phyloP scores from a whole-genome alignment of 208 protist genomes.

The Crithidia mellificae region DNA sequence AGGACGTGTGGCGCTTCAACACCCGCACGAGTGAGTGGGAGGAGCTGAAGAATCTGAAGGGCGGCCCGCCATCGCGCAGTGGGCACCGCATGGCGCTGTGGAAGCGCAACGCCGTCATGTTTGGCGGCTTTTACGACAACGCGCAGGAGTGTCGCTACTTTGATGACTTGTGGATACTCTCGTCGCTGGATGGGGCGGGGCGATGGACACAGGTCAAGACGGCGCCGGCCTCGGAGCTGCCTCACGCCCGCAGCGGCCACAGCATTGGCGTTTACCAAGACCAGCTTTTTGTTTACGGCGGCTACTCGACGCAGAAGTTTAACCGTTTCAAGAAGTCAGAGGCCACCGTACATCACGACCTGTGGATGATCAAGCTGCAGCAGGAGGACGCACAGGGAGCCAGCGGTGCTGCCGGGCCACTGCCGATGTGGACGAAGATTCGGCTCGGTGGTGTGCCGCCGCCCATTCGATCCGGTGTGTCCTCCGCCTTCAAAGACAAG shows the following conservation, averaged over 20 bases:
- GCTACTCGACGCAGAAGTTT: constrained; percentile 87
- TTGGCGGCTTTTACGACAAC: constrained; percentile 94
- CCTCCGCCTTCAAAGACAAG: constrained; percentile 69
- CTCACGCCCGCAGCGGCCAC: constrained; percentile 81
- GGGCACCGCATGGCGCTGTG: constrained; percentile 92
- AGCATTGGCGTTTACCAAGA: constrained; percentile 83
- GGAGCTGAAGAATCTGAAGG: constrained; percentile 78
- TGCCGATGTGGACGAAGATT: constrained; percentile 77
- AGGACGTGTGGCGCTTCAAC: constrained; percentile 90
- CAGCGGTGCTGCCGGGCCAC: constrained; percentile 1
- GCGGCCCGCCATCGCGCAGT: constrained; percentile 85
- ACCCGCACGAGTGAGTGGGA: constrained; percentile 76
- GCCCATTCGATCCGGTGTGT: constrained; percentile 77
- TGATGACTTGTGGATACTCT: constrained; percentile 89
- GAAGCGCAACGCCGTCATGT: constrained; percentile 86
- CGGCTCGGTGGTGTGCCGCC: constrained; percentile 83
- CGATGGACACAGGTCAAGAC: constrained; percentile 64
- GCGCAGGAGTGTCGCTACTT: constrained; percentile 86
- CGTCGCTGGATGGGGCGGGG: constrained; percentile 73
- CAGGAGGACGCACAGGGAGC: not conserved
- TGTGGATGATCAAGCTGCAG: constrained; percentile 77
- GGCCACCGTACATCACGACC: constrained; percentile 88
- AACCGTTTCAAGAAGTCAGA: constrained; percentile 90
- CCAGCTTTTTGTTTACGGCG: constrained; percentile 89
- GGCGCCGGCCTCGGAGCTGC: constrained; percentile 41